Evolutionary conservation across 352 stramenopile genomes (phyloP), one percentile per base, ranked within the genome.

Genomic region (Globisporangium solare): DNA sequence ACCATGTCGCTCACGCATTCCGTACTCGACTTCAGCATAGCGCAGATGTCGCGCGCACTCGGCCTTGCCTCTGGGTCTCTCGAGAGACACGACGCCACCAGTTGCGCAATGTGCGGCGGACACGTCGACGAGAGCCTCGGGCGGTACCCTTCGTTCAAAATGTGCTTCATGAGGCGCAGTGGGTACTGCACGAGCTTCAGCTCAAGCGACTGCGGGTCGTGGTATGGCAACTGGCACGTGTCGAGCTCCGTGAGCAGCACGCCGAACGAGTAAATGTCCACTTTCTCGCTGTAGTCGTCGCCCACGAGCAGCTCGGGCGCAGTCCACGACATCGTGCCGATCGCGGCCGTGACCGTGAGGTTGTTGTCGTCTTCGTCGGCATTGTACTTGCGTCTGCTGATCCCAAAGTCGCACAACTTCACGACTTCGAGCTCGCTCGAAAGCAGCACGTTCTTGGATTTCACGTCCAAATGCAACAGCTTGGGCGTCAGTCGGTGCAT

Each of bases 371-470:
- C 72, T n/a, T 73, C 69, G 46, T 68, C 61, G 41, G 53, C 61
- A 39, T 66, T 58, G 60, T 63, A 55, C 49, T 86, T 86, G 54
- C 75, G 76, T 11, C 11, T 37, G 45, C 61, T 87, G 22, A 76
- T 64, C 1, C 86, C 85, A n/a, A 86, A 88, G 54, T 90, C 83
- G n/a, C 83, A 82, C 27, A 97, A 95, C 61, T 74, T 97, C 3
- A 56, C 27, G 27, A 35, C 49, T 7, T 56, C 24, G 51, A 59
- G 63, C 6, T 63, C 15, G 2, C 21, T 24, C 8, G 56, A 50
- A 6, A 63, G 37, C 37, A 63, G 32, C 40, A 63, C 56, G 20
- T 63, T 63, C 27, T 42, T 47, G 27, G 47, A 56, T 48, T 63
- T 63, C 15, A 63, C 27, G 49, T 63, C 56, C 21, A 41, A 49